phyloP scores from a whole-genome alignment of 345 rosid species.

The Heritiera littoralis region DNA sequence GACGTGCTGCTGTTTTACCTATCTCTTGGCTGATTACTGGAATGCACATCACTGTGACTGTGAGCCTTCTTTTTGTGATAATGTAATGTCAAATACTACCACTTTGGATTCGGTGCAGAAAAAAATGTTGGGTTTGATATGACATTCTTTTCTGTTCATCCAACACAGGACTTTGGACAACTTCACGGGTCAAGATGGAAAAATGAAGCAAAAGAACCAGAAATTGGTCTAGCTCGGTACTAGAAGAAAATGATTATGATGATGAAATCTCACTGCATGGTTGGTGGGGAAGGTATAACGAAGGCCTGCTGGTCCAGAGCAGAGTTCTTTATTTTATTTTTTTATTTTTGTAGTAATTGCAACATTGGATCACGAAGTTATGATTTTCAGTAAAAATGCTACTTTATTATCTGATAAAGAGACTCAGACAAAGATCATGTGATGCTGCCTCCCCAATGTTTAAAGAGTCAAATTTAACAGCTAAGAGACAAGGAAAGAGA shows the following conservation, averaged over 20 bases:
- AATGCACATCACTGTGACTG: neutral
- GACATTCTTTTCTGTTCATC: too few relatives aligned
- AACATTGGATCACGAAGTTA: conserved; percentile 18
- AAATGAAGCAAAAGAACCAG: too few relatives aligned
- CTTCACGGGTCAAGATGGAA: too few relatives aligned
- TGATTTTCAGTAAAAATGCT: conserved; percentile 5
- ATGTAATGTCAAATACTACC: too few relatives aligned
- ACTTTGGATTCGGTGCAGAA: too few relatives aligned
- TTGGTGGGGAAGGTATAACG: neutral
- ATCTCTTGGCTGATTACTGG: conserved; percentile 5
- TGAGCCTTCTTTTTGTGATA: neutral
- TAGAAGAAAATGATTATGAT: neutral
- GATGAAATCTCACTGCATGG: neutral
- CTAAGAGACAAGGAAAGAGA: neutral
- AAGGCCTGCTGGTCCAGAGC: neutral
- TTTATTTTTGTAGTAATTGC: neutral
- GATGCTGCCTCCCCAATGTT: conserved; percentile 13
- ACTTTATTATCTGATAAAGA: neutral
- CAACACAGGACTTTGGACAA: too few relatives aligned
- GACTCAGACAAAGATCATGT: conserved; percentile 6
- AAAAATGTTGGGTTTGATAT: too few relatives aligned
- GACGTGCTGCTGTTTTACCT: conserved; percentile 2
- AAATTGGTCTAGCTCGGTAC: neutral
- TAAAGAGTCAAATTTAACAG: neutral
- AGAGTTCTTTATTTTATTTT: neutral